Evolutionary conservation across 2,329 filamentous ascomycete genomes (phyloP).

Genomic region (Aspergillus sp.): DNA sequence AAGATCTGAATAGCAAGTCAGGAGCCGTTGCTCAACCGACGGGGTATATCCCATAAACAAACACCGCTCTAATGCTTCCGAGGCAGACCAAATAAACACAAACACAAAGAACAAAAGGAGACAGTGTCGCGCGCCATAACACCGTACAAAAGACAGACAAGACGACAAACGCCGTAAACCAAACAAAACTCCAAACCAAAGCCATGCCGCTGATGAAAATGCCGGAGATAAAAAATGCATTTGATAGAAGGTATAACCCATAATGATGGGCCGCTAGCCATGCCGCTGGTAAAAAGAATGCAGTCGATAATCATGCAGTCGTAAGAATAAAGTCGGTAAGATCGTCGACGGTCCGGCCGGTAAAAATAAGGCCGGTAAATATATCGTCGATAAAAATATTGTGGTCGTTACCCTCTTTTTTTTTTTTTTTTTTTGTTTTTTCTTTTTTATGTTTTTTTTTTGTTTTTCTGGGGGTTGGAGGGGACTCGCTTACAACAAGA

Average conservation of each 20-base stretch:
- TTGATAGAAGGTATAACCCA: neutral
- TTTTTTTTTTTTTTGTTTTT: neutral
- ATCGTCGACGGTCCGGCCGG: neutral
- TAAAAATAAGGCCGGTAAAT: too few relatives aligned
- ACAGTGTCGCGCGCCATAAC: neutral
- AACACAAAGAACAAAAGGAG: neutral
- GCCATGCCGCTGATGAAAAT: neutral
- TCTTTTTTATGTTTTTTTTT: neutral
- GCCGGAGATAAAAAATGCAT: neutral
- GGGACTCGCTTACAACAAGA: constrained; percentile 22
- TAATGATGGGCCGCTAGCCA: neutral
- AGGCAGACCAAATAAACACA: neutral
- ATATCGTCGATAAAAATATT: neutral
- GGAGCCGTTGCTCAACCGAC: constrained; percentile 23
- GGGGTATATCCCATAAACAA: constrained; percentile 19
- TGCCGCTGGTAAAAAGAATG: neutral
- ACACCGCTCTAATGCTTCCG: constrained; percentile 3
- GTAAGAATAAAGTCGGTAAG: neutral
- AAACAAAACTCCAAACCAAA: neutral
- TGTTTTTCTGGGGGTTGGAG: too few relatives aligned
- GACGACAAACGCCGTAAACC: neutral
- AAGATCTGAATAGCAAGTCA: constrained; percentile 10
- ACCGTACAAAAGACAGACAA: neutral
- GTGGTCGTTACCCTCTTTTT: neutral
- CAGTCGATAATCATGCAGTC: neutral